A percentile compares a stretch with the other conserved stretches of the same genome.
Evolutionary conservation across 768 basidiomycete genomes (phyloP).

Genomic region (Leucocoprinus birnbaumii): DNA sequence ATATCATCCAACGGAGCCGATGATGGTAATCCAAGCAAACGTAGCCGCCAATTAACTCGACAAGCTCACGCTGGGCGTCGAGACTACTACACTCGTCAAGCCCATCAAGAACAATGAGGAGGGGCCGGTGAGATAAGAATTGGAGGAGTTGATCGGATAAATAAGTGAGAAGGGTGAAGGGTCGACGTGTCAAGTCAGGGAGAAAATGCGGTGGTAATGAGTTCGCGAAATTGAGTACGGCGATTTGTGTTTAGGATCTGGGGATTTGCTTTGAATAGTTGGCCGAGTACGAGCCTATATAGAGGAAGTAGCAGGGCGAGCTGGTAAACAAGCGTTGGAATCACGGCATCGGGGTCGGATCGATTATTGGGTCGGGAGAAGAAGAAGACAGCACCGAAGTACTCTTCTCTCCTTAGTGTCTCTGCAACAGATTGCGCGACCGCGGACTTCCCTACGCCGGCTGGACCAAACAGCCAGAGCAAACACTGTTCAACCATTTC

Average conservation of each 20-base stretch:
- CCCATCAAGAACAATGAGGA: constrained; percentile 9
- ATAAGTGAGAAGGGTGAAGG: neutral
- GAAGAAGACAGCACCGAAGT: neutral
- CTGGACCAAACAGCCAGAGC: constrained; percentile 6
- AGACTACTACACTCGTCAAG: neutral
- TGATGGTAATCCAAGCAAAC: neutral
- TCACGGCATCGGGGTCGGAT: neutral
- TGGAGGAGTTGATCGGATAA: no score
- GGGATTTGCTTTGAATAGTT: neutral
- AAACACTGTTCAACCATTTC: neutral
- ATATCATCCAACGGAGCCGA: constrained; percentile 19
- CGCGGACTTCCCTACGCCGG: neutral
- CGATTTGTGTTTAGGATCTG: neutral
- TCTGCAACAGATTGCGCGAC: neutral
- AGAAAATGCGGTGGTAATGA: neutral
- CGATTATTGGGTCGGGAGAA: neutral
- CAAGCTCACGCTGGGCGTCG: neutral
- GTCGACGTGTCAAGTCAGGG: neutral
- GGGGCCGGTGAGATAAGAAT: neutral
- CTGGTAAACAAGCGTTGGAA: constrained; percentile 2
- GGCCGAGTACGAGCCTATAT: neutral
- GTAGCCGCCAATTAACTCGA: neutral
- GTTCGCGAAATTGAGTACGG: neutral
- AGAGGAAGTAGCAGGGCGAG: neutral
- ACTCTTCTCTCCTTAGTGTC: neutral